phyloP scores from a whole-genome alignment of 192 early-diverging fungal genomes.

The Backusella psychrophila region DNA sequence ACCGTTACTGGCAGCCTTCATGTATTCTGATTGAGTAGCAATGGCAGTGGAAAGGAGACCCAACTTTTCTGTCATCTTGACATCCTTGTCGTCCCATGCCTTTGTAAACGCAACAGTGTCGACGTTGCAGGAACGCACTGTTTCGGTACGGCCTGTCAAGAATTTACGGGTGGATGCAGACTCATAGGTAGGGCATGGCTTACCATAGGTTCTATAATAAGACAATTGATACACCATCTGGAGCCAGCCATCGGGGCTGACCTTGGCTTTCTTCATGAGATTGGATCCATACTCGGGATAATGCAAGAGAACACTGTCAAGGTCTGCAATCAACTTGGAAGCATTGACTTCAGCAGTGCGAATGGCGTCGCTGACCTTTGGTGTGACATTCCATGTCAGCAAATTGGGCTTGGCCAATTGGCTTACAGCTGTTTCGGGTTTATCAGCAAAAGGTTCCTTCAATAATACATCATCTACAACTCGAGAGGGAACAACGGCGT shows the following conservation, averaged over 20 bases:
- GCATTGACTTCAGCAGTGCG: constrained; percentile 64
- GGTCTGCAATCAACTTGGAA: constrained; percentile 60
- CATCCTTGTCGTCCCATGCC: constrained; percentile 69
- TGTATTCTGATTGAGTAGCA: constrained; percentile 67
- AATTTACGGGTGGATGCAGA: constrained; percentile 71
- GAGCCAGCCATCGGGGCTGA: constrained; percentile 87
- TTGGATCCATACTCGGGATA: constrained; percentile 75
- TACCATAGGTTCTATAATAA: constrained; percentile 71
- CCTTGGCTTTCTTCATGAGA: constrained; percentile 81
- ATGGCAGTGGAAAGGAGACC: constrained; percentile 62
- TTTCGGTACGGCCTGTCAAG: constrained; percentile 90
- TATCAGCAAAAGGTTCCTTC: constrained; percentile 44
- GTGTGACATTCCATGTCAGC: constrained; percentile 70
- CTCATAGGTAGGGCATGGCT: constrained; percentile 72
- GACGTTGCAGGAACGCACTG: constrained; percentile 74
- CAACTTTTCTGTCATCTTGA: constrained; percentile 45
- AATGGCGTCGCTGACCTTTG: constrained; percentile 52
- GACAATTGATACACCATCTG: constrained; percentile 90
- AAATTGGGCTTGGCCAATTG: constrained; percentile 54
- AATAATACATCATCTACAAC: constrained; percentile 69
- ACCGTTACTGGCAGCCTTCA: constrained; percentile 72
- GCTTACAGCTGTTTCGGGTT: constrained; percentile 15
- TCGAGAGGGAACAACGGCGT: constrained; percentile 86
- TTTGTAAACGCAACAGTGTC: constrained; percentile 78
- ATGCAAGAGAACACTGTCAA: constrained; percentile 69